Evolutionary conservation across 441 rosid species (phyloP).

Genomic region (Syzygium syzygioides): DNA sequence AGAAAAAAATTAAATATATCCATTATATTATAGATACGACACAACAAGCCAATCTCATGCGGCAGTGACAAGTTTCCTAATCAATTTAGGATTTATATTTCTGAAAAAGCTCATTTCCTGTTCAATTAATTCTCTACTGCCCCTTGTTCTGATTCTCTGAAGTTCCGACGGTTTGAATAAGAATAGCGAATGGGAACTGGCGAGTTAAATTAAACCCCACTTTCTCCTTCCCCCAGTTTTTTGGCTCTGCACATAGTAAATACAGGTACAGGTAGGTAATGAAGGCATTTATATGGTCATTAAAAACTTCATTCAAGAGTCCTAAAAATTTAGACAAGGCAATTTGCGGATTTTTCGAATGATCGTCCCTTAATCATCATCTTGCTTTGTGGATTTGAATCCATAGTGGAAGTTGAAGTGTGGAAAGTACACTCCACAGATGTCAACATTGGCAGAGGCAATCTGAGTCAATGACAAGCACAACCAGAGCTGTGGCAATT

Average conservation of each 20-base stretch:
- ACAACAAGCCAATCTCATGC: not conserved
- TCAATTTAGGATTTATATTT: not conserved
- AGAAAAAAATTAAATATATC: rapidly evolving
- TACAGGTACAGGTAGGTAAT: not conserved
- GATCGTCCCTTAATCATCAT: not conserved
- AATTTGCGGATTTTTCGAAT: not conserved
- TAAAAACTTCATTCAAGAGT: not conserved
- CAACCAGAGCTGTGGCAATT: not conserved
- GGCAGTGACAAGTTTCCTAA: not conserved
- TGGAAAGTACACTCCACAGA: not conserved
- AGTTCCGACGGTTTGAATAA: not conserved
- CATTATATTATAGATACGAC: not conserved
- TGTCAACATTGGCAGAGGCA: not conserved
- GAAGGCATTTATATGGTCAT: not conserved
- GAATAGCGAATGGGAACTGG: not conserved
- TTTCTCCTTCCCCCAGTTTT: not conserved
- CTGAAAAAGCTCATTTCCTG: not conserved
- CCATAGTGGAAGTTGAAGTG: not conserved
- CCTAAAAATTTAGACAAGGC: not conserved
- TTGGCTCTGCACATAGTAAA: not conserved
- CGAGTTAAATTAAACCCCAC: not conserved
- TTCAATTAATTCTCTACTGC: not conserved
- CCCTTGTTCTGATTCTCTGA: not conserved
- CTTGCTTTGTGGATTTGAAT: not conserved
- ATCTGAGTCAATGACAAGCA: not conserved